These are phyloP conservation scores for Colletotrichum abscissum DNA, from an alignment of 2,329 filamentous ascomycete genomes.

Conservation along the genomic window DNA sequence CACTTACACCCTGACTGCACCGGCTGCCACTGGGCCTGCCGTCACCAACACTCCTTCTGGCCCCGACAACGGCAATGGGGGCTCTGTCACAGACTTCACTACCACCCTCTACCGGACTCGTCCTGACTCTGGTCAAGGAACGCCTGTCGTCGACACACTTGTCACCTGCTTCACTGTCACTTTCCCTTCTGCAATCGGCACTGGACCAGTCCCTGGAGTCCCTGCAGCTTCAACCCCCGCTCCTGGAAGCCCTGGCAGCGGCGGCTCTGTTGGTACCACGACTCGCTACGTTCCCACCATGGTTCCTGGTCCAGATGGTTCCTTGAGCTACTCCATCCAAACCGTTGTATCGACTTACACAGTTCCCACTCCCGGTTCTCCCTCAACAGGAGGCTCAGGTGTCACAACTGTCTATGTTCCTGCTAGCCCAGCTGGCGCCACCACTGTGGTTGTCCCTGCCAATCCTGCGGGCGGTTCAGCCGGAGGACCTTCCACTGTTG, in stretches of 20 bases:
- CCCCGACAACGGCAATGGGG: not conserved
- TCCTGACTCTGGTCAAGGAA: slow-evolving; percentile 15
- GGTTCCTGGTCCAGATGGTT: slow-evolving; percentile 44
- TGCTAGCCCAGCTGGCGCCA: not conserved
- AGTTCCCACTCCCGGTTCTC: slow-evolving; percentile 20
- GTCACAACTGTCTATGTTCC: not conserved
- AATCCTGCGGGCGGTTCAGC: not conserved
- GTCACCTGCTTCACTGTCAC: slow-evolving; percentile 43
- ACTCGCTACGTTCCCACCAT: slow-evolving; percentile 22
- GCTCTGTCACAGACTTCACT: slow-evolving; percentile 25
- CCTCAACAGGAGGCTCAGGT: slow-evolving; percentile 30
- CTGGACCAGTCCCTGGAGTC: not conserved
- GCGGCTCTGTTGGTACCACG: slow-evolving; percentile 16
- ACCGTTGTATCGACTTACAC: slow-evolving; percentile 49
- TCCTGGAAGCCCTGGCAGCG: not conserved
- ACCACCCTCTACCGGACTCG: slow-evolving; percentile 32
- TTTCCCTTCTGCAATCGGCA: slow-evolving; percentile 24
- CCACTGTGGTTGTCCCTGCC: not conserved
- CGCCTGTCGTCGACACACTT: slow-evolving; percentile 27
- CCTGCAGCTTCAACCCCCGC: not conserved
- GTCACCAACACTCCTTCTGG: not conserved
- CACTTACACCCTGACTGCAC: slow-evolving; percentile 6
- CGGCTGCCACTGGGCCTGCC: not conserved
- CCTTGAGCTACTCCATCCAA: slow-evolving; percentile 40
- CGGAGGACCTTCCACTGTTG: slow-evolving; percentile 11